phyloP scores from a whole-genome alignment of 805 yeast species.

The Yamadazyma akitaensis region DNA sequence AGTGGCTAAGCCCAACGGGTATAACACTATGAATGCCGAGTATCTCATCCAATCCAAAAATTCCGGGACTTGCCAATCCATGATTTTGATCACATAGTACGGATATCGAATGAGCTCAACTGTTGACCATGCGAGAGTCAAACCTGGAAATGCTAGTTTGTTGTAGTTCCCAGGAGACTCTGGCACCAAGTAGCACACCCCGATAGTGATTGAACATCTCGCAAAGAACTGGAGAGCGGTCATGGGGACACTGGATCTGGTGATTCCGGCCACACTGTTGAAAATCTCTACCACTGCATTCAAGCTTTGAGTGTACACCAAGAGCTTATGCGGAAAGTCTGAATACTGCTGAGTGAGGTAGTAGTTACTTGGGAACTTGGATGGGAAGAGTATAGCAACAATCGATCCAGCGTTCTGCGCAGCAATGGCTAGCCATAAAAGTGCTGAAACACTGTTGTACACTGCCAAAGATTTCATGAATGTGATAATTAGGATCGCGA shows the following conservation, averaged over 20 bases:
- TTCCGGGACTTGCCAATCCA: constrained; percentile 14
- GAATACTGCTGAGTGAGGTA: constrained; percentile 7
- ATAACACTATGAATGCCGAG: constrained; percentile 25
- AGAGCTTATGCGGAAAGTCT: constrained; percentile 27
- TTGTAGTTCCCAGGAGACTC: constrained; percentile 26
- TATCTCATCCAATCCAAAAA: constrained; percentile 27
- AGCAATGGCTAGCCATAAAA: constrained; percentile 18
- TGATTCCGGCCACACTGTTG: constrained; percentile 25
- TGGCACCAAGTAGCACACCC: constrained; percentile 27
- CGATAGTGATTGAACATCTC: constrained; percentile 25
- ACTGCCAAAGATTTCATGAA: not conserved
- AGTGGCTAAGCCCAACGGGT: constrained; percentile 28
- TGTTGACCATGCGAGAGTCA: constrained; percentile 27
- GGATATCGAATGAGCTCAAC: constrained; percentile 30
- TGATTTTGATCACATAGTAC: constrained; percentile 22
- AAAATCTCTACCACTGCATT: constrained; percentile 24
- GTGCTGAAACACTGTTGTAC: constrained; percentile 18
- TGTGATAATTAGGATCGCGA: not conserved
- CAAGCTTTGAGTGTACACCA: constrained; percentile 22
- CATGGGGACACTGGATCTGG: constrained; percentile 26
- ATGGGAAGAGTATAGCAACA: not conserved
- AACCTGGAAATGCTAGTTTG: constrained; percentile 17
- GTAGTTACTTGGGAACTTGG: not conserved
- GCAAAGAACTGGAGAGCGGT: constrained; percentile 28
- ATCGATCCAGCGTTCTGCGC: not conserved